phyloP scores from a whole-genome alignment of 2,329 filamentous ascomycete genomes.

The Aspergillus chevalieri region DNA sequence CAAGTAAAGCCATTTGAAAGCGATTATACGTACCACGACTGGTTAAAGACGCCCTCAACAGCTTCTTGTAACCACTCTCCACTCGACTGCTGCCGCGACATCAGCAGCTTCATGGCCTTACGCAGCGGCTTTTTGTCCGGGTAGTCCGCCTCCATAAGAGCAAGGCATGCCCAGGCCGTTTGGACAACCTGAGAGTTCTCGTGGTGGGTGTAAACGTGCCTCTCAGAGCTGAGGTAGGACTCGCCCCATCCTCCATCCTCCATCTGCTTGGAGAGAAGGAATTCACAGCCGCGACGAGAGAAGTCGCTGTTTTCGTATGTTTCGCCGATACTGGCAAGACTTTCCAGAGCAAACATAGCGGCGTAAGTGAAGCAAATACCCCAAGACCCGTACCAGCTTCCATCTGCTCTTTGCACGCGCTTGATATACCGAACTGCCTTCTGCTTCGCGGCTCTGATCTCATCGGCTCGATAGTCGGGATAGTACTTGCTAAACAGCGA shows the following conservation, averaged over 20 bases:
- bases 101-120: slow-evolving; percentile 71
- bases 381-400: slow-evolving; percentile 98
- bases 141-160: slow-evolving; percentile 74
- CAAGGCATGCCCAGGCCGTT: slow-evolving; percentile 85
- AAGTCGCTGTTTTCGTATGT: slow-evolving; percentile 67
- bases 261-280: slow-evolving; percentile 77
- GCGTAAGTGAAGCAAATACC: slow-evolving; percentile 98
- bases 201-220: slow-evolving; percentile 68
- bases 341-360: slow-evolving; percentile 91
- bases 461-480: slow-evolving; percentile 68
- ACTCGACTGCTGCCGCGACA: slow-evolving; percentile 76
- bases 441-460: slow-evolving; percentile 67
- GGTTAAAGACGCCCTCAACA: slow-evolving; percentile 98
- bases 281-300: slow-evolving; percentile 72
- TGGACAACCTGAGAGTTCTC: slow-evolving; percentile 83
- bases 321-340: slow-evolving; percentile 73
- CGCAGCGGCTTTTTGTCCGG: slow-evolving; percentile 67
- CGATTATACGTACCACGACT: slow-evolving; percentile 65
- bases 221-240: slow-evolving; percentile 81
- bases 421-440: slow-evolving; percentile 80
- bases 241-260: slow-evolving; percentile 95
- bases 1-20: not conserved
- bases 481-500: slow-evolving; percentile 75
- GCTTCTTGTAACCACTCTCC: slow-evolving; percentile 94
- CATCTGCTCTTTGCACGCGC: slow-evolving; percentile 67